Percentiles rank a stretch among this genome's conserved stretches.
phyloP scores from a whole-genome alignment of 768 basidiomycete species.

The Termitomyces sp. region DNA sequence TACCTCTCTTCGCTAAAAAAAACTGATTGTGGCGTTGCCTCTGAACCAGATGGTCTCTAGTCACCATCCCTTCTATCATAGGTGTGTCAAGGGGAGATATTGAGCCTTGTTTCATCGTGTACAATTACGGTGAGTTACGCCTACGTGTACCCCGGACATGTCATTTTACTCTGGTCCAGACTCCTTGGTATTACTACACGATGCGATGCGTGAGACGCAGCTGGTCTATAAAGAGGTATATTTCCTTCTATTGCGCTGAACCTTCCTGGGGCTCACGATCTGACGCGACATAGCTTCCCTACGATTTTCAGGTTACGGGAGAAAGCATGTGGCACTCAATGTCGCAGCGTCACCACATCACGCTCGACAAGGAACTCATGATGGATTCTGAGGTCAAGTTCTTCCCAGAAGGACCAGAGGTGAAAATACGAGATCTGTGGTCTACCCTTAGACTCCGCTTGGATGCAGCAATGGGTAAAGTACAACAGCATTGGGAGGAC shows the following conservation, averaged over 20 bases:
- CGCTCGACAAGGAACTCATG: conserved; percentile 2
- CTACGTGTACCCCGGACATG: neutral
- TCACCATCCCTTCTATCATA: conserved; percentile 5
- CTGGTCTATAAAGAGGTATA: conserved; percentile 5
- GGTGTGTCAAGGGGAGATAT: conserved; percentile 9
- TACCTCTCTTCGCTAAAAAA: neutral
- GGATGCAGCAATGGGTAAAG: conserved; percentile 4
- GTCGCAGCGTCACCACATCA: conserved; percentile 3
- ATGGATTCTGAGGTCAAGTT: conserved; percentile 3
- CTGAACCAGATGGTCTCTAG: conserved; percentile 6
- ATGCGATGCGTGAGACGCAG: conserved; percentile 7
- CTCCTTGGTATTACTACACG: neutral
- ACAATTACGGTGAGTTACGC: neutral
- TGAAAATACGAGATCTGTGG: conserved; percentile 3
- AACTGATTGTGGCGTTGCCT: neutral
- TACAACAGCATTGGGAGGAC: conserved; percentile 4
- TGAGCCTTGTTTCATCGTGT: conserved; percentile 9
- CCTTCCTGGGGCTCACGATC: neutral
- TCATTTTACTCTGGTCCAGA: neutral
- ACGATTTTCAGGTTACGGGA: neutral
- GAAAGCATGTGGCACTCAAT: conserved; percentile 9
- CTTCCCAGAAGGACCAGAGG: conserved; percentile 3
- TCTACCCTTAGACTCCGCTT: conserved; percentile 1
- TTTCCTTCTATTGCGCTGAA: neutral
- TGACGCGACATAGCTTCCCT: conserved; percentile 1